Conservation (phyloP, 345 rosid genomes). For the Arabidopsis thaliana region DNA sequence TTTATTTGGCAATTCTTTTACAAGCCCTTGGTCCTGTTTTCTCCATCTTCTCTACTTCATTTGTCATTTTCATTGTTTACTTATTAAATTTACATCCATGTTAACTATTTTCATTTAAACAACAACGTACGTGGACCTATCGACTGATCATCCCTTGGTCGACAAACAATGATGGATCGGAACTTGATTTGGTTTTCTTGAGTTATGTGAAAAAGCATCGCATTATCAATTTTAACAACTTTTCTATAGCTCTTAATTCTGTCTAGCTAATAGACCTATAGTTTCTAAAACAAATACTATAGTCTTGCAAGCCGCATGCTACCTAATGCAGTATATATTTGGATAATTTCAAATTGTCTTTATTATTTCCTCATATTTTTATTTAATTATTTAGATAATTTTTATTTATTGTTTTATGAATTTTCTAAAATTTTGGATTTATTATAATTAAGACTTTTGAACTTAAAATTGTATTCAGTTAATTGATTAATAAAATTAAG, state of each 20-base stretch:
- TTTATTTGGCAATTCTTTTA: constrained; percentile 20
- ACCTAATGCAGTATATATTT: too few relatives aligned
- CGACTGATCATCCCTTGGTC: background rate
- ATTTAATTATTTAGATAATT: too few relatives aligned
- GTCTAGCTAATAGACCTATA: background rate
- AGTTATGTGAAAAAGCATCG: background rate
- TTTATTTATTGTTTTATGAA: too few relatives aligned
- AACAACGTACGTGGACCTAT: constrained; percentile 17
- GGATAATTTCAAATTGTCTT: too few relatives aligned
- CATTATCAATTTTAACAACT: background rate
- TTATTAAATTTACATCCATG: background rate
- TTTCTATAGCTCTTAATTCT: background rate
- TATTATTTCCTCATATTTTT: too few relatives aligned
- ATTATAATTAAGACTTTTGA: too few relatives aligned
- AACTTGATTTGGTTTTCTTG: background rate
- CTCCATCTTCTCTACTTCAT: background rate
- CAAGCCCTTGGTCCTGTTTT: background rate
- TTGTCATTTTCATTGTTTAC: constrained; percentile 28
- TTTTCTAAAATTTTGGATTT: too few relatives aligned
- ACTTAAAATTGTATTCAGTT: too few relatives aligned
- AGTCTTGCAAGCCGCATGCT: too few relatives aligned
- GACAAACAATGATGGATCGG: constrained; percentile 1
- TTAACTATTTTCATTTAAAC: background rate
- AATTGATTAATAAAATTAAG: too few relatives aligned
- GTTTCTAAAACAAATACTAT: too few relatives aligned